A percentile compares a stretch with the other conserved stretches of the same genome.
Evolutionary conservation across 176 grass and related monocot genomes (phyloP).

Genomic region (Poa annua): DNA sequence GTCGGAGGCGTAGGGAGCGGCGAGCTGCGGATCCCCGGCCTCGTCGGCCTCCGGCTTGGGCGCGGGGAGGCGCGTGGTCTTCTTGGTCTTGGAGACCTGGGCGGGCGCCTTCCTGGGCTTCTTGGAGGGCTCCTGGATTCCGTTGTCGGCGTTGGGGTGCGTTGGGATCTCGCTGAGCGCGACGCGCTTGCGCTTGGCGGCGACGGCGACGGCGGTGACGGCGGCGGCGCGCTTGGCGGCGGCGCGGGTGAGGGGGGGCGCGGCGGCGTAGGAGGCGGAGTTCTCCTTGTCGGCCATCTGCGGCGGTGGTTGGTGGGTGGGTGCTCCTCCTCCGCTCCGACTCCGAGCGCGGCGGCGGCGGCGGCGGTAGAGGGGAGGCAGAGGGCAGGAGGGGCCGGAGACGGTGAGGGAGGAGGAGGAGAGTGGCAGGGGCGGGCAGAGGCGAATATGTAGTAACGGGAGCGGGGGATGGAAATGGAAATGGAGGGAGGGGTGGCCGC

Average conservation of each 20-base stretch:
- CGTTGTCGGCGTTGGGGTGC: constrained; percentile 45
- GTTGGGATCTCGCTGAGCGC: constrained; percentile 58
- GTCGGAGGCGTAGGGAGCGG: constrained; percentile 61
- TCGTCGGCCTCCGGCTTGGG: not conserved
- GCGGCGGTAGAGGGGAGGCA: not conserved
- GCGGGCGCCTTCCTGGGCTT: constrained; percentile 11
- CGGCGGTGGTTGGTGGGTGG: not conserved
- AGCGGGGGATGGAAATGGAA: not conserved
- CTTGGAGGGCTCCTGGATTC: constrained; percentile 8
- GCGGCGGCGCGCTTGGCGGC: constrained; percentile 40
- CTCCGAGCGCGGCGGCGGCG: constrained; percentile 12
- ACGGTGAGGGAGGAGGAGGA: constrained; percentile 2
- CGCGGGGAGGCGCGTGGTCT: not conserved
- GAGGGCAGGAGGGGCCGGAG: not conserved
- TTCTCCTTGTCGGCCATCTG: constrained; percentile 62
- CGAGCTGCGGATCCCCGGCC: constrained; percentile 49
- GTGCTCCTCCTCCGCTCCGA: constrained; percentile 38
- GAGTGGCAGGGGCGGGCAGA: not conserved
- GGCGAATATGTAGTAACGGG: constrained; percentile 39
- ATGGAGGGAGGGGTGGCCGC: constrained; percentile 45
- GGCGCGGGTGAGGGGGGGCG: constrained; percentile 56
- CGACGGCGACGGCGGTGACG: constrained; percentile 9
- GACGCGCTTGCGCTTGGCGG: constrained; percentile 71
- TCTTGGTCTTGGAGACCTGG: not conserved
- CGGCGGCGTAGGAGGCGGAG: constrained; percentile 5